These are phyloP conservation scores for Ochetophila trinervis DNA, from an alignment of 306 rosid genomes.

Conservation along the genomic window DNA sequence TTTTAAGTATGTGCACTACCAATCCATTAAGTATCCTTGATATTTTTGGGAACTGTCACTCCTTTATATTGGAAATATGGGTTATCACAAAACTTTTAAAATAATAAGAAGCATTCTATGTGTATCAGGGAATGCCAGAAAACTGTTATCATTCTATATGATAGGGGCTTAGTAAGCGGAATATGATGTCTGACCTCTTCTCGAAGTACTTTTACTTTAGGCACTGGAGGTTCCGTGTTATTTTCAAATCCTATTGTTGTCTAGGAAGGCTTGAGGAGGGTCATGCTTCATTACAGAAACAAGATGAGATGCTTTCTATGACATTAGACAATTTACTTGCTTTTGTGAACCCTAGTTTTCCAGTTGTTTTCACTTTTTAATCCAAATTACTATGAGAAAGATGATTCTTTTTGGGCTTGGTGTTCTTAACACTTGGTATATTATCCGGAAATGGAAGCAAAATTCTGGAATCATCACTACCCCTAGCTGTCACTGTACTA, in stretches of 20 bases:
- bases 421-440: slow-evolving; percentile 30
- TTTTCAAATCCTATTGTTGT: slow-evolving; percentile 65
- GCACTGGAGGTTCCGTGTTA: slow-evolving; percentile 75
- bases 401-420: slow-evolving; percentile 16
- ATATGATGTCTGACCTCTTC: neutral
- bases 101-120: too few species aligned
- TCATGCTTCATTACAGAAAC: slow-evolving; percentile 65
- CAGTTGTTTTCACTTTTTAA: slow-evolving; percentile 6
- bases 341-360: neutral
- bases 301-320: slow-evolving; percentile 50
- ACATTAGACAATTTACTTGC: slow-evolving; percentile 43
- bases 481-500: slow-evolving; percentile 58
- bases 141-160: too few species aligned
- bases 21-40: too few species aligned
- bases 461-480: slow-evolving; percentile 58
- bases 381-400: slow-evolving; percentile 4
- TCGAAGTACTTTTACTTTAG: slow-evolving; percentile 52
- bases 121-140: too few species aligned
- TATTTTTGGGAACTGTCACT: too few species aligned
- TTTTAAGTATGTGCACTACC: too few species aligned
- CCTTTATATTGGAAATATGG: too few species aligned
- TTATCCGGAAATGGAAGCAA: slow-evolving; percentile 67
- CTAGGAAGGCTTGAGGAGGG: slow-evolving; percentile 91
- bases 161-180: too few species aligned
- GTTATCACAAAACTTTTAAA: too few species aligned